A percentile compares a stretch with the other conserved stretches of the same genome.
These are phyloP conservation scores for Colletotrichum eremochloae DNA, from an alignment of 2,329 filamentous ascomycete species.

Conservation along the genomic window DNA sequence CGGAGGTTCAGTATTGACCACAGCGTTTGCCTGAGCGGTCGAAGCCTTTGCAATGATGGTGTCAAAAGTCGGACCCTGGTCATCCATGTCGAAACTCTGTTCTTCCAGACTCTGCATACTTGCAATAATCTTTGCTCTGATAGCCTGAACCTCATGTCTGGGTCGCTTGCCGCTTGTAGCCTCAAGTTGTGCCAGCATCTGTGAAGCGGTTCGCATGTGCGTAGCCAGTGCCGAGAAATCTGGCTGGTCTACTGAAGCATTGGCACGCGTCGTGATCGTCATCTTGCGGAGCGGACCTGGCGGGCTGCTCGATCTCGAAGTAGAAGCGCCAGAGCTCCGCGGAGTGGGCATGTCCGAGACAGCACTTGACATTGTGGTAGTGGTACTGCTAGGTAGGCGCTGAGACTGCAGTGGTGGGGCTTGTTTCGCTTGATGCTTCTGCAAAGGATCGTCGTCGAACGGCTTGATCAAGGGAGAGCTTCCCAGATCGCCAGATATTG, in stretches of 20 bases:
- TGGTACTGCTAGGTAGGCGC: constrained; percentile 72
- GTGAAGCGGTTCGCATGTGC: constrained; percentile 88
- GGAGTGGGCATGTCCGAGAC: constrained; percentile 74
- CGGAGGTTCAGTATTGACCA: constrained; percentile 56
- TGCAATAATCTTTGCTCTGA: constrained; percentile 87
- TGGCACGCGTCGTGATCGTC: constrained; percentile 69
- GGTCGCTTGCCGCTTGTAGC: constrained; percentile 85
- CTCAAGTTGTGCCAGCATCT: constrained; percentile 88
- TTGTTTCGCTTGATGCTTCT: constrained; percentile 46
- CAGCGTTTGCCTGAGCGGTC: constrained; percentile 62
- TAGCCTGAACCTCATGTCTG: constrained; percentile 84
- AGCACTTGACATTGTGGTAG: constrained; percentile 66
- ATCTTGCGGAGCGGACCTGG: constrained; percentile 72
- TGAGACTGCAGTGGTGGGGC: constrained; percentile 55
- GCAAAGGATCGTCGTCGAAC: constrained; percentile 59
- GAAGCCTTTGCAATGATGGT: constrained; percentile 83
- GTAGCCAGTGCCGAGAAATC: constrained; percentile 87
- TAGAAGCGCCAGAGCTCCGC: constrained; percentile 76
- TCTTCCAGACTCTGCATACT: constrained; percentile 92
- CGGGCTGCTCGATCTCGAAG: constrained; percentile 76
- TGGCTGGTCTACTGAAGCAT: constrained; percentile 74
- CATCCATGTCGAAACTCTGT: constrained; percentile 82
- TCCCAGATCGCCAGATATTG: constrained; percentile 82
- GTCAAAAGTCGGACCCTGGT: constrained; percentile 82
- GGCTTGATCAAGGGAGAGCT: constrained; percentile 78